Conservation (phyloP, 306 rosid species). For the Lathyrus aphaca region DNA sequence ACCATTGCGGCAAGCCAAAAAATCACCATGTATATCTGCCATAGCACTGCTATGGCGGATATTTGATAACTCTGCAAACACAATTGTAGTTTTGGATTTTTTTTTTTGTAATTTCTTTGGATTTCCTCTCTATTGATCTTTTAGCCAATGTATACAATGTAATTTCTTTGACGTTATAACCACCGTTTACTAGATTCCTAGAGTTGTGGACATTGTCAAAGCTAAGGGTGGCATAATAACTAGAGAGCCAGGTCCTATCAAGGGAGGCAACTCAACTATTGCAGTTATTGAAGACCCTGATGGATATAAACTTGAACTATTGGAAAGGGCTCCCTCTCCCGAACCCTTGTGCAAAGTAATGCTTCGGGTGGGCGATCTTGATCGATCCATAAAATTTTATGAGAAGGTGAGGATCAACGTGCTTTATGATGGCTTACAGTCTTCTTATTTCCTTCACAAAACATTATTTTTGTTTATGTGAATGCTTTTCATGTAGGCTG, state of each 20-base stretch:
- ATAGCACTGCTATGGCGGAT: too few species aligned
- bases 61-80: too few species aligned
- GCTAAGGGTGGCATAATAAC: slow-evolving; percentile 92
- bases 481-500: slow-evolving; percentile 58
- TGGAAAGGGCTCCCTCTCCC: slow-evolving; percentile 83
- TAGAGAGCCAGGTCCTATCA: slow-evolving; percentile 78
- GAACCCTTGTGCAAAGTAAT: slow-evolving; percentile 96
- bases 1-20: too few species aligned
- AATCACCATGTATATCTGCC: too few species aligned
- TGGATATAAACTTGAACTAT: slow-evolving; percentile 87
- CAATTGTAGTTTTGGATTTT: neutral
- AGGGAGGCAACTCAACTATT: slow-evolving; percentile 65
- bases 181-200: slow-evolving; percentile 62
- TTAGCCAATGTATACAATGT: slow-evolving; percentile 12
- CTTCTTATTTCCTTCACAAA: slow-evolving; percentile 14
- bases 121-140: slow-evolving; percentile 36
- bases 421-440: slow-evolving; percentile 25
- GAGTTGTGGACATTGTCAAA: slow-evolving; percentile 79
- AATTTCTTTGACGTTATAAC: slow-evolving; percentile 27
- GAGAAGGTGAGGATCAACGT: slow-evolving; percentile 68
- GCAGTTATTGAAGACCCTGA: slow-evolving; percentile 95
- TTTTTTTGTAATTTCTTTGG: slow-evolving; percentile 20
- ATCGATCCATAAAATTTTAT: slow-evolving; percentile 85
- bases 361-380: slow-evolving; percentile 96
- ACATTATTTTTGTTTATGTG: slow-evolving; percentile 30